Conservation (phyloP, 1,284 basidiomycete species). For the Phaffia rhodozyma region DNA sequence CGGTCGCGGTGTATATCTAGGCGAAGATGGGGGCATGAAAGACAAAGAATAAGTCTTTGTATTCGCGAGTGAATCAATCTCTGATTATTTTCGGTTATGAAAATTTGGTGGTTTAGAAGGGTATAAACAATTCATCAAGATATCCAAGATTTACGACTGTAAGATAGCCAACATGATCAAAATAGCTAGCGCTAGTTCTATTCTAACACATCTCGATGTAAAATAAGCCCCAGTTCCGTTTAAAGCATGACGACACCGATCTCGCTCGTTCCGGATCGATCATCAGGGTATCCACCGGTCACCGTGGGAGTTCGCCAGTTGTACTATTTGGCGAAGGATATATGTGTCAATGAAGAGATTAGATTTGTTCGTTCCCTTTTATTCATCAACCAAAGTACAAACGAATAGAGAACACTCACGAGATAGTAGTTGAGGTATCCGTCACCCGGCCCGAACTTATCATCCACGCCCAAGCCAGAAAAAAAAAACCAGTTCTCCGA, state of each 20-base stretch:
- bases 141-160: too few relatives aligned
- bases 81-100: too few relatives aligned
- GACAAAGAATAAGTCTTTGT: too few relatives aligned
- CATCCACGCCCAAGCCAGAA: conserved; percentile 14
- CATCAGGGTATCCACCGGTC: conserved; percentile 44
- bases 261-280: conserved; percentile 26
- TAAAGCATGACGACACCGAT: conserved; percentile 37
- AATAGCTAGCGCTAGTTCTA: too few relatives aligned
- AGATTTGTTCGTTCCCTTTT: conserved; percentile 1
- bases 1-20: too few relatives aligned
- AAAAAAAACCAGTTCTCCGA: conserved; percentile 15
- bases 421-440: conserved; percentile 53
- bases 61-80: too few relatives aligned
- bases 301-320: conserved; percentile 77
- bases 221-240: not conserved
- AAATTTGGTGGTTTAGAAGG: too few relatives aligned
- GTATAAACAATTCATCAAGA: too few relatives aligned
- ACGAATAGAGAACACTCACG: not conserved
- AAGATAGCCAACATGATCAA: too few relatives aligned
- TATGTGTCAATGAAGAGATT: not conserved
- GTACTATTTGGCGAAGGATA: conserved; percentile 57
- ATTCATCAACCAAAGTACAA: not conserved
- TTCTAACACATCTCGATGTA: too few relatives aligned
- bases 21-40: too few relatives aligned
- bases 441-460: conserved; percentile 71